Conservation (phyloP, 2,329 filamentous ascomycete species). For the Colletotrichum spaethianum region DNA sequence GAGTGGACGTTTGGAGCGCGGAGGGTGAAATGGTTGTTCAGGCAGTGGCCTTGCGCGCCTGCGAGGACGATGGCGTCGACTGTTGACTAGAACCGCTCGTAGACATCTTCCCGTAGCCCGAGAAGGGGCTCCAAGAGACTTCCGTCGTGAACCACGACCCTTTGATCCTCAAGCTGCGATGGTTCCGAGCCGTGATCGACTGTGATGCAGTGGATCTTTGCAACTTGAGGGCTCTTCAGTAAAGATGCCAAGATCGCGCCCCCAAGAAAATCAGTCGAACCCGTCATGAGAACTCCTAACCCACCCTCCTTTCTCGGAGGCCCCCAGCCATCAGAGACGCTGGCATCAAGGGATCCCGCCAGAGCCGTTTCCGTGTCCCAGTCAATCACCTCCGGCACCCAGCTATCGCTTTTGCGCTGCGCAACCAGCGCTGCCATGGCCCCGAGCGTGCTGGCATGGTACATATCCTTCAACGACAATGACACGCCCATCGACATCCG, state of each 20-base stretch:
- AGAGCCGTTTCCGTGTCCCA: slow-evolving; percentile 55
- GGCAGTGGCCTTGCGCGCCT: slow-evolving; percentile 38
- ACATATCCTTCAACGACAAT: slow-evolving; percentile 50
- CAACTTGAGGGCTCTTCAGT: slow-evolving; percentile 16
- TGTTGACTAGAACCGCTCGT: neutral
- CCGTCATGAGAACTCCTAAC: slow-evolving; percentile 39
- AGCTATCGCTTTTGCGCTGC: neutral
- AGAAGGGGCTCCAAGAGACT: slow-evolving; percentile 26
- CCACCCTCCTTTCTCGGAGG: slow-evolving; percentile 6
- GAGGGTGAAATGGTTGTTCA: slow-evolving; percentile 37
- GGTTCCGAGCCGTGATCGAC: slow-evolving; percentile 26
- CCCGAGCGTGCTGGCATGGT: slow-evolving; percentile 52
- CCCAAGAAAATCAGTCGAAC: slow-evolving; percentile 41
- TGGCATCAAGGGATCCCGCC: neutral
- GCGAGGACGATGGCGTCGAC: slow-evolving; percentile 40
- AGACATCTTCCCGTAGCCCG: slow-evolving; percentile 30
- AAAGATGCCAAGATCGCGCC: slow-evolving; percentile 39
- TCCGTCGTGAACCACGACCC: slow-evolving; percentile 28
- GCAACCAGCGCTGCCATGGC: slow-evolving; percentile 51
- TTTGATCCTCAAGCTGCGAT: neutral
- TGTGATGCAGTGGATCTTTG: slow-evolving; percentile 40
- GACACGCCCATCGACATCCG: slow-evolving; percentile 45
- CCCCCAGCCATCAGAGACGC: too few species aligned
- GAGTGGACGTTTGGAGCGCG: slow-evolving; percentile 34
- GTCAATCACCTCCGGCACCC: slow-evolving; percentile 46